Percentiles rank a stretch among this genome's conserved stretches.
These are phyloP conservation scores for Clarireedia homoeocarpa DNA, from an alignment of 2,329 filamentous ascomycete species.

Conservation along the genomic window DNA sequence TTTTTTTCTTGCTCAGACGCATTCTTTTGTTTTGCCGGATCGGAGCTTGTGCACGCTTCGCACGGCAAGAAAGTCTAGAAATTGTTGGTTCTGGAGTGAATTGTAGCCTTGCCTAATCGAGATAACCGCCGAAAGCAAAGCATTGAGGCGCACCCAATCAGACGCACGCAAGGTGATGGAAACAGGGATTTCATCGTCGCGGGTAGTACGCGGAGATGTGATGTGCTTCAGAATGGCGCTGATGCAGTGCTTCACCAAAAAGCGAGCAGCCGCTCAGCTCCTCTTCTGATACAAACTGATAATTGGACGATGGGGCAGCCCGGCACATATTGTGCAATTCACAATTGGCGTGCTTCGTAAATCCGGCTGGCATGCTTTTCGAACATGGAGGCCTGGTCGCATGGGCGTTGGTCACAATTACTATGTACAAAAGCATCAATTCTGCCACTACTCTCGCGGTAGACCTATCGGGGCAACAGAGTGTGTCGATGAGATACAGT, in stretches of 20 bases:
- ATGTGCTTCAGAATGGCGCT: conserved; percentile 23
- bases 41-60: neutral
- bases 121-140: conserved; percentile 26
- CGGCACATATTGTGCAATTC: neutral
- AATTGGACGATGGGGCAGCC: neutral
- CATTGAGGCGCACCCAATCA: conserved; percentile 23
- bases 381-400: no score
- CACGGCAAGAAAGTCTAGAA: neutral
- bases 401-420: no score
- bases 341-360: no score
- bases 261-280: conserved; percentile 24
- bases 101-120: conserved; percentile 27
- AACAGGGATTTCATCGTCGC: conserved; percentile 20
- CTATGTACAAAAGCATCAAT: no score
- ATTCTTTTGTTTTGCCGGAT: neutral
- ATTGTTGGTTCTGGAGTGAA: conserved; percentile 11
- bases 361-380: no score
- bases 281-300: neutral
- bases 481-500: no score
- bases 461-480: no score
- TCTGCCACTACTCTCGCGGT: no score
- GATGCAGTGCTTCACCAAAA: conserved; percentile 15
- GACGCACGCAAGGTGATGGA: neutral
- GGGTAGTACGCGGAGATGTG: conserved; percentile 24
- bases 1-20: no score